Conservation (phyloP, 108 stramenopile genomes). For the Poteriospumella lacustris region DNA sequence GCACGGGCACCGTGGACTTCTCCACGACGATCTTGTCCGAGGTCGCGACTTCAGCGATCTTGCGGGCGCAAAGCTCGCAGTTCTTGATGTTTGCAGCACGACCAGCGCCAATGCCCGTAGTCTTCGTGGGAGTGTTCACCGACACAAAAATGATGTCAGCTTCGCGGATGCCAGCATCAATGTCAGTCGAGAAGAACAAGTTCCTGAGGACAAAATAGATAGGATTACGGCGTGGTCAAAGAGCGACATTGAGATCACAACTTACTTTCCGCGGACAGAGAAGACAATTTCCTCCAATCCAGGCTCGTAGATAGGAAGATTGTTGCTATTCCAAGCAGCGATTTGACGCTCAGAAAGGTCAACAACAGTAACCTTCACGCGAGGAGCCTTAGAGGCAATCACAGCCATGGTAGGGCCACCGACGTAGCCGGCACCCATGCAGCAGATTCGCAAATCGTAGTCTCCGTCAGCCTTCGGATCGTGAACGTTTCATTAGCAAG, state of each 20-base stretch:
- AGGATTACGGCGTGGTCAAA: neutral
- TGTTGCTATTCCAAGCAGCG: constrained; percentile 86
- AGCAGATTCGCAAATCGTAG: constrained; percentile 83
- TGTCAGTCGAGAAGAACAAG: constrained; percentile 96
- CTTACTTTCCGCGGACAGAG: constrained; percentile 50
- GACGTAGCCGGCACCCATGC: constrained; percentile 98
- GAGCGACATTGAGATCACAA: neutral
- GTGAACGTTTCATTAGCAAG: too few relatives aligned
- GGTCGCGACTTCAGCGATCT: constrained; percentile 81
- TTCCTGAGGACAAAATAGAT: constrained; percentile 48
- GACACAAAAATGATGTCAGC: constrained; percentile 97
- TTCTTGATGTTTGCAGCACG: constrained; percentile 98
- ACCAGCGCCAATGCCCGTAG: constrained; percentile 77
- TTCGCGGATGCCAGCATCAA: constrained; percentile 76
- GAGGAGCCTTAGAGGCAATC: constrained; percentile 88
- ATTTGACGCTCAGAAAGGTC: constrained; percentile 88
- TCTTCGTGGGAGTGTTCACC: constrained; percentile 99
- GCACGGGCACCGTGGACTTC: constrained; percentile 97
- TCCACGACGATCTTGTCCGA: constrained; percentile 93
- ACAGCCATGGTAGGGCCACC: constrained; percentile 99
- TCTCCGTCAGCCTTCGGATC: too few relatives aligned
- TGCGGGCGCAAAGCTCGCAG: constrained; percentile 98
- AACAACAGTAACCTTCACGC: constrained; percentile 92
- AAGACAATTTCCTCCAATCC: constrained; percentile 85
- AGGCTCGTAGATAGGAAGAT: constrained; percentile 97